A percentile compares a stretch with the other conserved stretches of the same genome.
These are phyloP conservation scores for Lasiodiplodia gonubiensis DNA, from an alignment of 2,329 filamentous ascomycete species.

Conservation along the genomic window DNA sequence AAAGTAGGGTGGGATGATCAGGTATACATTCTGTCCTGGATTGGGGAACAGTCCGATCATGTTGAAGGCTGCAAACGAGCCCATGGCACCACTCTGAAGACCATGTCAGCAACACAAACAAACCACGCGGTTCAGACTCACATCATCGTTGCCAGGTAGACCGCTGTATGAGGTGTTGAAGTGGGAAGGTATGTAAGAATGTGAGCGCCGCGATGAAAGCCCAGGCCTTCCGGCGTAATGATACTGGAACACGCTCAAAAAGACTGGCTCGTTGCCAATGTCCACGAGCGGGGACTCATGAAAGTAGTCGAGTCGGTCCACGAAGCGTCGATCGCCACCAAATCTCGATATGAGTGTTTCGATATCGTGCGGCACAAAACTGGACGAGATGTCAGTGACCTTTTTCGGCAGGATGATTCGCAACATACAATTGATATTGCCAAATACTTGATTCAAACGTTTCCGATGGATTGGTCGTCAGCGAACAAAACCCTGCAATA, in stretches of 20 bases:
- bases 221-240: constrained; percentile 54
- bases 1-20: constrained; percentile 56
- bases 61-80: constrained; percentile 50
- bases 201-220: constrained; percentile 48
- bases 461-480: constrained; percentile 60
- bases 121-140: not conserved
- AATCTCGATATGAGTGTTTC: constrained; percentile 47
- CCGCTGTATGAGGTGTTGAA: constrained; percentile 51
- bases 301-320: constrained; percentile 51
- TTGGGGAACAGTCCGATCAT: constrained; percentile 56
- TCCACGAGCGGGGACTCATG: constrained; percentile 52
- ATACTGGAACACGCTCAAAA: constrained; percentile 53
- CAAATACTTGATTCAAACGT: constrained; percentile 75
- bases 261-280: constrained; percentile 55
- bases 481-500: constrained; percentile 39
- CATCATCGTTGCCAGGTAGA: constrained; percentile 55
- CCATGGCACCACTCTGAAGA: constrained; percentile 49
- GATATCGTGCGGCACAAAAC: constrained; percentile 54
- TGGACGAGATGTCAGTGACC: not conserved
- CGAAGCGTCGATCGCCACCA: constrained; percentile 49
- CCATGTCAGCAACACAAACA: not conserved
- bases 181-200: constrained; percentile 52
- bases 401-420: not conserved
- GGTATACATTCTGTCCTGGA: constrained; percentile 55
- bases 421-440: constrained; percentile 71